These are phyloP conservation scores for Fraxinus sp. DNA, from an alignment of 305 asterid species.

Conservation along the genomic window DNA sequence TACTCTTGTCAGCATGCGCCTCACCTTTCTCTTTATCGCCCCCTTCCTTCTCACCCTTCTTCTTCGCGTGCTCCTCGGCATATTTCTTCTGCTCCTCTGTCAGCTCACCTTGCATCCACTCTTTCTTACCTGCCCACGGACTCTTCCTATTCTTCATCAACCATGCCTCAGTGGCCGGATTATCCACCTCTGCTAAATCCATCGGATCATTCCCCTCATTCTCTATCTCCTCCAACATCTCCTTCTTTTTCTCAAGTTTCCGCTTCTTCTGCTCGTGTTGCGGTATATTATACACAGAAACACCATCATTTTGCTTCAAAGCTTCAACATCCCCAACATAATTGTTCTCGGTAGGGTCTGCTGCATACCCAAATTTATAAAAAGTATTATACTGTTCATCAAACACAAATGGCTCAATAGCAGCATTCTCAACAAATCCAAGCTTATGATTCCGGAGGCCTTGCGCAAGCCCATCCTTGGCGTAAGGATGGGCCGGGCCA, in stretches of 20 bases:
- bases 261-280: constrained; percentile 81
- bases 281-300: constrained; percentile 78
- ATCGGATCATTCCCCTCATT: constrained; percentile 40
- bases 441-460: constrained; percentile 95
- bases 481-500: constrained; percentile 96
- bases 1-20: constrained; percentile 60
- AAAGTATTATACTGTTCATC: constrained; percentile 97
- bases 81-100: constrained; percentile 97
- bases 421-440: constrained; percentile 86
- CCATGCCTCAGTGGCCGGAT: constrained; percentile 86
- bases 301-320: constrained; percentile 51
- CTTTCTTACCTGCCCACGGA: constrained; percentile 94
- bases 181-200: constrained; percentile 57
- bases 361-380: constrained; percentile 87
- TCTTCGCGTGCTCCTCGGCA: constrained; percentile 94
- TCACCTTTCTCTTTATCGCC: constrained; percentile 70
- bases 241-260: constrained; percentile 83
- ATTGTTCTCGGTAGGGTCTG: constrained; percentile 75
- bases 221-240: constrained; percentile 58
- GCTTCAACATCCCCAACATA: constrained; percentile 80
- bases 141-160: constrained; percentile 89
- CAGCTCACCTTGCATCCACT: constrained; percentile 68
- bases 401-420: constrained; percentile 73
- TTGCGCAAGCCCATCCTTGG: constrained; percentile 92
- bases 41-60: constrained; percentile 77